Base-by-base conservation (phyloP, 2,329 filamentous ascomycete genomes). In the Colletotrichum eremochloae region DNA sequence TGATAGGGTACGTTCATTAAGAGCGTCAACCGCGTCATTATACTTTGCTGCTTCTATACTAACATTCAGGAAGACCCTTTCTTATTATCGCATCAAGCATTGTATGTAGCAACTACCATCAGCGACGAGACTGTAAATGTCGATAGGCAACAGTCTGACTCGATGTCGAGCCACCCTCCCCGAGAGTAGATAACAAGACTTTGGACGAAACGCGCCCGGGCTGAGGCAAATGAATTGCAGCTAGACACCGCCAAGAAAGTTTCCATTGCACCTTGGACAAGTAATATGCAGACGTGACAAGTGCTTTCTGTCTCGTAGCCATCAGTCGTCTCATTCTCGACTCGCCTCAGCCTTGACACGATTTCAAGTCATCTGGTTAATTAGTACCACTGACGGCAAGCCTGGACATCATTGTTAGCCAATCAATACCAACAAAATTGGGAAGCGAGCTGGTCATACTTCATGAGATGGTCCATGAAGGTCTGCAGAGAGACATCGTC, bases 391-490 rank as follows among this genome's bases (percentile, higher is more conserved):
- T 91, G 20, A 91, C 89, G 65, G 90, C 89, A 80, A 91, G 82
- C 78, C 88, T 87, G 62, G 20, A 24, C 65, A 42, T 71, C 55
- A 53, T 44, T 40, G 60, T 74, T 68, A 76, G 66, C 50, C 53
- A 68, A 63, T 48, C 64, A 58, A 46, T 57, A 8, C 24, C 67
- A 18, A 63, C 42, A 12, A 58, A 60, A 14, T 33, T 42, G 12
- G 11, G 3, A 65, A 31, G 67, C 12, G 73, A 40, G 44, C 18
- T 55, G 18, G 18, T 42, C 92, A 84, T 87, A 95, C 94, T 99
- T 99, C 96, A 99, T 99, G 81, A 99, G 86, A 84, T 98, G 95
- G 79, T 99, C 96, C 96, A 99, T 99, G 81, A 99, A 99, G 1
- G 96, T 98, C 83, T 98, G 96, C 80, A 99, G 86, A 67, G 95